Conservation (phyloP, 2,329 filamentous ascomycete genomes). For the Botrytis byssoidea region DNA sequence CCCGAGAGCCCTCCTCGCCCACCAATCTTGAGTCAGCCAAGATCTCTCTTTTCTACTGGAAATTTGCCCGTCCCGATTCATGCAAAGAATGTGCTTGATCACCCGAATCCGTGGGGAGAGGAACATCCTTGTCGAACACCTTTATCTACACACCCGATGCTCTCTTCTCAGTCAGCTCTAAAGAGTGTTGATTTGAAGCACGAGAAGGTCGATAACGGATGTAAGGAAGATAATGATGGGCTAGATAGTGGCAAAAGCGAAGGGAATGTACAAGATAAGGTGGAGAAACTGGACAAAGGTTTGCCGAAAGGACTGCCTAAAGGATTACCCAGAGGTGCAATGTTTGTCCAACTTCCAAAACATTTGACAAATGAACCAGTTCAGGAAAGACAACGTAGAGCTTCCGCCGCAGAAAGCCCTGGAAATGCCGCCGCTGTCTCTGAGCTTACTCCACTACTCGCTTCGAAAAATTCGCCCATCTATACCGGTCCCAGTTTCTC, state of each 20-base stretch:
- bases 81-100: constrained; percentile 2
- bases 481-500: neutral
- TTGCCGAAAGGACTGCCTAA: neutral
- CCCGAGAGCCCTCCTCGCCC: neutral
- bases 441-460: constrained; percentile 1
- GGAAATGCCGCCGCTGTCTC: neutral
- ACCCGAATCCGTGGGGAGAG: neutral
- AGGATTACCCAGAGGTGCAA: neutral
- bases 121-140: neutral
- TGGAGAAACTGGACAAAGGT: constrained; percentile 1
- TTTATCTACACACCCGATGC: neutral
- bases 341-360: constrained; percentile 1
- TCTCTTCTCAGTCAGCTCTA: neutral
- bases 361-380: neutral
- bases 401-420: neutral
- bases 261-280: neutral
- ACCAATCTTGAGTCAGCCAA: constrained; percentile 4
- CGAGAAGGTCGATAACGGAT: neutral
- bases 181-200: neutral
- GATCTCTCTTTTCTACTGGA: neutral
- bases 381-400: neutral
- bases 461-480: neutral
- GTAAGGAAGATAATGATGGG: neutral
- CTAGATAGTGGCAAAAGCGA: neutral
- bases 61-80: constrained; percentile 3